Percentiles rank a stretch among this genome's conserved stretches.
Evolutionary conservation across 495 filamentous ascomycete genomes (phyloP).

Genomic region (Parathielavia hyrcaniae): DNA sequence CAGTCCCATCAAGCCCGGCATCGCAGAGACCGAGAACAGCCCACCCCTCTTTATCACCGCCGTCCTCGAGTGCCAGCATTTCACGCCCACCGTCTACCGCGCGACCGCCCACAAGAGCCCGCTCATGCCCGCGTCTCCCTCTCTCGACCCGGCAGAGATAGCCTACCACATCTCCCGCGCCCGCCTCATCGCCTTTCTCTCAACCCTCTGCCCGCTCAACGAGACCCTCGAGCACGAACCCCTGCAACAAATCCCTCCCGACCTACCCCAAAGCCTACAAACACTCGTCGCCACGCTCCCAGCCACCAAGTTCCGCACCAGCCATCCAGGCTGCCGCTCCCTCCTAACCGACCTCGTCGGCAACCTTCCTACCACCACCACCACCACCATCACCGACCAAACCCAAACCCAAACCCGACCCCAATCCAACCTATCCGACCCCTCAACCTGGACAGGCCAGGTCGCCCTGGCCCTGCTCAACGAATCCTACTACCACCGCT

Average conservation of each 20-base stretch:
- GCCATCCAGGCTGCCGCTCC: slow-evolving; percentile 16
- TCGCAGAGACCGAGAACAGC: background rate
- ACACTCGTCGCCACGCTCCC: slow-evolving; percentile 29
- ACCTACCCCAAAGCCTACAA: slow-evolving; percentile 11
- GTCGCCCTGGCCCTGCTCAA: slow-evolving; percentile 32
- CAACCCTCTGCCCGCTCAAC: slow-evolving; percentile 29
- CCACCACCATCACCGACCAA: background rate
- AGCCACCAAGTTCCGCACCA: slow-evolving; percentile 15
- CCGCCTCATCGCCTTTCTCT: slow-evolving; percentile 35
- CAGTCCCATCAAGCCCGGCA: background rate
- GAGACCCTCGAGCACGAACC: slow-evolving; percentile 28
- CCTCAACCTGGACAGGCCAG: slow-evolving; percentile 30
- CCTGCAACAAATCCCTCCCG: slow-evolving; percentile 1
- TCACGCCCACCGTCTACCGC: slow-evolving; percentile 5
- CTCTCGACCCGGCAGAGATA: slow-evolving; percentile 22
- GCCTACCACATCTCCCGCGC: slow-evolving; percentile 44
- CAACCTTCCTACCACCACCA: no score
- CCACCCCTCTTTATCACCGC: slow-evolving; percentile 22
- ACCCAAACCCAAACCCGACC: background rate
- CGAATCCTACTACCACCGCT: slow-evolving; percentile 29
- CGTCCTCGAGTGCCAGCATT: slow-evolving; percentile 31
- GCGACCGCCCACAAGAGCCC: slow-evolving; percentile 3
- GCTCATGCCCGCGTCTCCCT: background rate
- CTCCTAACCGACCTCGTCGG: slow-evolving; percentile 31
- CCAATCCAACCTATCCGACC: background rate